Evolutionary conservation across 192 early-diverging fungal species (phyloP), one percentile per base, ranked within the genome.

Genomic region (Rhizophagus clarus): DNA sequence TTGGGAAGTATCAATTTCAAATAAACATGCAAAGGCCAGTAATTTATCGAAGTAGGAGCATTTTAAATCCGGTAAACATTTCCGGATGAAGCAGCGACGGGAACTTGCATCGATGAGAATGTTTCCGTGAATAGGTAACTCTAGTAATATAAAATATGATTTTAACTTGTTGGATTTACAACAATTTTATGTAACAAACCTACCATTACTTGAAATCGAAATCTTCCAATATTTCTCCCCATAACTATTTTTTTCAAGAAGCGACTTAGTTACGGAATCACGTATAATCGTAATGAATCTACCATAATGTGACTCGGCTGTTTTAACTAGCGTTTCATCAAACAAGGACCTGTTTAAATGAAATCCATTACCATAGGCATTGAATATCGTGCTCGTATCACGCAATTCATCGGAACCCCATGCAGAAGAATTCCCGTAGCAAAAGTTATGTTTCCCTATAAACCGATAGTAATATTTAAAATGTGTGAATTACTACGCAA

Each of bases 321-420:
- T 76, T 76, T 76, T 64, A 31, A 76, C 9, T 45, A n/a, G 34
- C 29, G 75, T 77, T 64, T 77, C 75, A 1, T 77, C 75, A 64
- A 77, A 77, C 22, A 77, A 29, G 1, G 8, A n/a, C 17, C 75
- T 32, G 45, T 77, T 40, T 32, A 77, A 64, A 77, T 77, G 75
- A 42, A 77, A 77, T n/a, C n/a, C n/a, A n/a, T n/a, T n/a, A n/a
- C n/a, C n/a, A n/a, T n/a, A n/a, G n/a, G n/a, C n/a, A n/a, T n/a
- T n/a, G n/a, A n/a, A n/a, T n/a, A n/a, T n/a, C n/a, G n/a, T n/a
- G n/a, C n/a, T n/a, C n/a, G n/a, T n/a, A n/a, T n/a, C n/a, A n/a
- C n/a, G n/a, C n/a, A n/a, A n/a, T n/a, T n/a, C n/a, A n/a, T n/a
- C n/a, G n/a, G n/a, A n/a, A n/a, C n/a, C n/a, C n/a, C n/a, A n/a